Percentiles rank a stretch among this genome's conserved stretches.
Evolutionary conservation across 83 land plant species (phyloP).

Genomic region (Picea abies): DNA sequence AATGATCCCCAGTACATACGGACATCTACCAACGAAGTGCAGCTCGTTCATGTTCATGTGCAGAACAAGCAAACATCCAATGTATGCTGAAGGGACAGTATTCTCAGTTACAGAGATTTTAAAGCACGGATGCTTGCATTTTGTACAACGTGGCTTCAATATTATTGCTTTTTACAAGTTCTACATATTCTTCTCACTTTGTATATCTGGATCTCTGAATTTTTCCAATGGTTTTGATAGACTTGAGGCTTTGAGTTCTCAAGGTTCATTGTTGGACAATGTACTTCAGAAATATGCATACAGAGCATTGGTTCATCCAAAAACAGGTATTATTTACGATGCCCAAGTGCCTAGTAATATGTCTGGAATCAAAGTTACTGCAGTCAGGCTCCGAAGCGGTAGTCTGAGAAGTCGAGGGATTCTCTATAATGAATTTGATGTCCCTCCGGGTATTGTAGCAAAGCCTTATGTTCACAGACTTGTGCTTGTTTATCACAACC

Average conservation of each 20-base stretch:
- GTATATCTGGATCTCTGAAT: background rate
- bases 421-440: constrained; percentile 23
- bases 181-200: background rate
- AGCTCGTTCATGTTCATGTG: no score
- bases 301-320: background rate
- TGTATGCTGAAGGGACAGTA: no score
- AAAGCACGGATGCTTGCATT: constrained; percentile 6
- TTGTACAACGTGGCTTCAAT: background rate
- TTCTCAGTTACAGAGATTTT: no score
- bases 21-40: no score
- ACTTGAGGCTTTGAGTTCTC: background rate
- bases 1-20: no score
- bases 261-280: background rate
- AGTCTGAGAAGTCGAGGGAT: constrained; percentile 38
- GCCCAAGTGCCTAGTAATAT: background rate
- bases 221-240: background rate
- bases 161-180: background rate
- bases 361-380: constrained; percentile 7
- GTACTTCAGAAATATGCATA: constrained; percentile 7
- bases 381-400: constrained; percentile 31
- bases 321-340: background rate
- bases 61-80: no score
- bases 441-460: constrained; percentile 28
- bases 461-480: constrained; percentile 32
- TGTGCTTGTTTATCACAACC: constrained; percentile 39